Conservation (phyloP, 352 stramenopile genomes). For the Globisporangium irregulare region DNA sequence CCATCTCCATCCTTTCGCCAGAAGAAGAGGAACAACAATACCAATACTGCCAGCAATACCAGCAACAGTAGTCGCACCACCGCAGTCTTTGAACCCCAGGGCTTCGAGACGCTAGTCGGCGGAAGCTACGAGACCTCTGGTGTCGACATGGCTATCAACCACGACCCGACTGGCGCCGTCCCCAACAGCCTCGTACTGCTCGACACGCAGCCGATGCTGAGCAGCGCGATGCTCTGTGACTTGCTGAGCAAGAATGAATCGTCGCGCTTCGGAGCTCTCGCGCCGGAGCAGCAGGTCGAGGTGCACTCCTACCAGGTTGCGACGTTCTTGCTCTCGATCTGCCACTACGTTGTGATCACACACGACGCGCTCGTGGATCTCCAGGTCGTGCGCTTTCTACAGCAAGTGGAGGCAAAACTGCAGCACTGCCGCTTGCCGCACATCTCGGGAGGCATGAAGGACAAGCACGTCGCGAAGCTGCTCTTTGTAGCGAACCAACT, state of each 20-base stretch:
- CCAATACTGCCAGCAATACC: not conserved
- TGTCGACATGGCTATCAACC: slow-evolving; percentile 54
- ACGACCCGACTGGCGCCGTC: slow-evolving; percentile 26
- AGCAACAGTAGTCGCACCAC: not conserved
- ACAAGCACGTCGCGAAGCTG: slow-evolving; percentile 52
- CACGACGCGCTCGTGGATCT: slow-evolving; percentile 45
- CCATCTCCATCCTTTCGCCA: not conserved
- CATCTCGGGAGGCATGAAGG: slow-evolving; percentile 46
- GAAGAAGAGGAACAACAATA: slow-evolving; percentile 4
- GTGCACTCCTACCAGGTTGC: slow-evolving; percentile 57
- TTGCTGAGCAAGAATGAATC: slow-evolving; percentile 47
- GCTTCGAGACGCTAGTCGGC: slow-evolving; percentile 33
- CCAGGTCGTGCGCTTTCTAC: slow-evolving; percentile 42
- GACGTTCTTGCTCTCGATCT: slow-evolving; percentile 66
- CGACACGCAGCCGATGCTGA: slow-evolving; percentile 68
- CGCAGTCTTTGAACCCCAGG: slow-evolving; percentile 34
- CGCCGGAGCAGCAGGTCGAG: slow-evolving; percentile 67
- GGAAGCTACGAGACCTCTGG: slow-evolving; percentile 44
- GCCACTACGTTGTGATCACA: slow-evolving; percentile 74
- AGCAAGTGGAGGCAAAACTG: slow-evolving; percentile 50
- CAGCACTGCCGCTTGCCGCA: slow-evolving; percentile 54
- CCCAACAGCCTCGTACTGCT: slow-evolving; percentile 48
- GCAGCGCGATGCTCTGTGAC: slow-evolving; percentile 53
- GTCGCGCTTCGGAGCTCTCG: slow-evolving; percentile 44
- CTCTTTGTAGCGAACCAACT: slow-evolving; percentile 63